phyloP scores from a whole-genome alignment of 192 early-diverging fungal species.

The Glomus cerebriforme region DNA sequence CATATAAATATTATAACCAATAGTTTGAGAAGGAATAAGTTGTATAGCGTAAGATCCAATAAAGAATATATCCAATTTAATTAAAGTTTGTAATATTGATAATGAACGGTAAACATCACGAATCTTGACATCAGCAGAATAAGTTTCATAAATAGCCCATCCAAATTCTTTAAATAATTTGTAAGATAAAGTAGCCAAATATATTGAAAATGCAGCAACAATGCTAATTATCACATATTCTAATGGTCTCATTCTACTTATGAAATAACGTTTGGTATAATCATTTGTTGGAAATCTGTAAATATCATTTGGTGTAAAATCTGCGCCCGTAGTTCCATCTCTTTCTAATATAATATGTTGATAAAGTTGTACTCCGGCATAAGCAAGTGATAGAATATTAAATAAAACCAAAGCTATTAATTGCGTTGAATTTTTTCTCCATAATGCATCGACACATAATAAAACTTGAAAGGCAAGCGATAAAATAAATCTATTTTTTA shows the following conservation, averaged over 20 bases:
- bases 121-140: conserved; percentile 46
- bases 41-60: conserved; percentile 46
- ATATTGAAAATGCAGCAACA: conserved; percentile 38
- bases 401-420: conserved; percentile 75
- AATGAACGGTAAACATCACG: conserved; percentile 36
- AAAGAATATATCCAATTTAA: conserved; percentile 52
- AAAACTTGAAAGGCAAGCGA: conserved; percentile 15
- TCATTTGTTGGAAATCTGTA: not conserved
- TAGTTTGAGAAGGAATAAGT: conserved; percentile 44
- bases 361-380: conserved; percentile 68
- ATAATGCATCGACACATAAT: conserved; percentile 17
- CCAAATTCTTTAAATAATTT: conserved; percentile 44
- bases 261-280: conserved; percentile 30
- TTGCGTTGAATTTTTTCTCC: conserved; percentile 78
- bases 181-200: conserved; percentile 34
- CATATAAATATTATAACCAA: conserved; percentile 34
- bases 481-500: conserved; percentile 20
- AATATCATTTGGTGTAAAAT: not conserved
- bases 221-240: conserved; percentile 51
- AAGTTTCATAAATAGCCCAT: conserved; percentile 49
- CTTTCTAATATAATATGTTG: conserved; percentile 35
- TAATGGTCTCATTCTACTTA: conserved; percentile 40
- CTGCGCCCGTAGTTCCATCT: not conserved
- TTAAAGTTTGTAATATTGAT: conserved; percentile 42
- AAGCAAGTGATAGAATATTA: conserved; percentile 63